Evolutionary conservation across 371 early-diverging fungal species (phyloP).

Genomic region (Batkoa obscura): DNA sequence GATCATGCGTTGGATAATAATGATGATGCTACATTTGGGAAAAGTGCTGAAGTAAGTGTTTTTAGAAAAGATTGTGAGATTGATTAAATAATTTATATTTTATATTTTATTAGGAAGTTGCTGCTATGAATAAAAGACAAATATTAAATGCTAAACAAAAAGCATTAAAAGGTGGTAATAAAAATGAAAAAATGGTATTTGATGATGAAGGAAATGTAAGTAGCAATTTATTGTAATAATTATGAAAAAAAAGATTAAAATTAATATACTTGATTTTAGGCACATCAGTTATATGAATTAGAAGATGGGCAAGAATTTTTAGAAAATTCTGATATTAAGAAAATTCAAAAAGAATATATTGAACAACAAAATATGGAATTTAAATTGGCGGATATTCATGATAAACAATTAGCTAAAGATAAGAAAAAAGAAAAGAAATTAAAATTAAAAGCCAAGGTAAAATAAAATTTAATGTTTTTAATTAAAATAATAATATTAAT

Average conservation of each 20-base stretch:
- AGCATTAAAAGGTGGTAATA: slow-evolving; percentile 37
- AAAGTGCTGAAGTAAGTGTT: background rate
- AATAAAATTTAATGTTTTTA: no score
- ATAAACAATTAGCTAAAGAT: slow-evolving; percentile 43
- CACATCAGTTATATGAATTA: slow-evolving; percentile 53
- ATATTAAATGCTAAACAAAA: slow-evolving; percentile 63
- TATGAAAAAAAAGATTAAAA: background rate
- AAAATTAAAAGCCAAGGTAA: slow-evolving; percentile 19
- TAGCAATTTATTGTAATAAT: background rate
- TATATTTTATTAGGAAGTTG: slow-evolving; percentile 3
- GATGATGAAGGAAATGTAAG: slow-evolving; percentile 80
- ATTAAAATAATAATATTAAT: no score
- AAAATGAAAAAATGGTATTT: slow-evolving; percentile 57
- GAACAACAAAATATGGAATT: slow-evolving; percentile 33
- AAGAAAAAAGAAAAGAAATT: slow-evolving; percentile 51
- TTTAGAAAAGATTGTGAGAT: no score
- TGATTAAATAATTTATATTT: background rate
- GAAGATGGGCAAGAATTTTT: slow-evolving; percentile 61
- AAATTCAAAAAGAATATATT: slow-evolving; percentile 42
- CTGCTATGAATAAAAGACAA: slow-evolving; percentile 8
- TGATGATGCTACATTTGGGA: background rate
- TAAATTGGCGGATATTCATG: slow-evolving; percentile 49
- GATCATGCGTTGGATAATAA: slow-evolving; percentile 38
- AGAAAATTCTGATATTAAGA: slow-evolving; percentile 40
- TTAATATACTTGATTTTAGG: slow-evolving; percentile 11